Evolutionary conservation across 805 yeast genomes (phyloP).

Genomic region (Candida verbasci): DNA sequence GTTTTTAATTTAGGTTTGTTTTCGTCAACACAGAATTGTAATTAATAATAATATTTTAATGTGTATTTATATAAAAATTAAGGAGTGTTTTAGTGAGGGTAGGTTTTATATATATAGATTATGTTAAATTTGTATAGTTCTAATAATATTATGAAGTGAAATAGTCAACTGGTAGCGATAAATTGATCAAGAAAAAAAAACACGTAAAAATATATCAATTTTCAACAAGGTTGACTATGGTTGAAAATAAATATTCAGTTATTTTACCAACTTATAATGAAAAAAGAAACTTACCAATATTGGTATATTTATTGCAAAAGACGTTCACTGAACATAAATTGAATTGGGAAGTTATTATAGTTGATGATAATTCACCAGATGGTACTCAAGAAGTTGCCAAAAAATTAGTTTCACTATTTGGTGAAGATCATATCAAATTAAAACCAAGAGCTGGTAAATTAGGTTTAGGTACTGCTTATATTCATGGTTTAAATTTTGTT

Average conservation of each 20-base stretch:
- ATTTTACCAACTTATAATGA: conserved; percentile 79
- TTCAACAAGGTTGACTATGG: conserved; percentile 8
- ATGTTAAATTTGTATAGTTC: too few relatives aligned
- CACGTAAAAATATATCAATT: neutral
- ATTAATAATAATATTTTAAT: too few relatives aligned
- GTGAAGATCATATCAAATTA: conserved; percentile 55
- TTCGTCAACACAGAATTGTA: too few relatives aligned
- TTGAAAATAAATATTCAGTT: conserved; percentile 55
- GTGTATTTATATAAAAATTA: too few relatives aligned
- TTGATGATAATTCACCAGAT: conserved; percentile 77
- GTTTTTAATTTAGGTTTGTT: neutral
- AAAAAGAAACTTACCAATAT: conserved; percentile 58
- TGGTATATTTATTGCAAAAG: conserved; percentile 63
- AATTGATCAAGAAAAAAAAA: conserved; percentile 3
- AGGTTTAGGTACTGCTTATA: conserved; percentile 78
- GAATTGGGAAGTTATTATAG: conserved; percentile 74
- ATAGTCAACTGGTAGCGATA: too few relatives aligned
- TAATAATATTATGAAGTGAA: too few relatives aligned
- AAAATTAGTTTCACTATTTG: conserved; percentile 53
- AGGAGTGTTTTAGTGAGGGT: too few relatives aligned
- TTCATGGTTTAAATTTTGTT: conserved; percentile 67
- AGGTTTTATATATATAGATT: too few relatives aligned
- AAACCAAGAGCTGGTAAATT: conserved; percentile 73
- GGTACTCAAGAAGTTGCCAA: conserved; percentile 75
- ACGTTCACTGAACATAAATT: conserved; percentile 55